Conservation (phyloP, 108 stramenopile species). For the Skeletonema grethae region DNA sequence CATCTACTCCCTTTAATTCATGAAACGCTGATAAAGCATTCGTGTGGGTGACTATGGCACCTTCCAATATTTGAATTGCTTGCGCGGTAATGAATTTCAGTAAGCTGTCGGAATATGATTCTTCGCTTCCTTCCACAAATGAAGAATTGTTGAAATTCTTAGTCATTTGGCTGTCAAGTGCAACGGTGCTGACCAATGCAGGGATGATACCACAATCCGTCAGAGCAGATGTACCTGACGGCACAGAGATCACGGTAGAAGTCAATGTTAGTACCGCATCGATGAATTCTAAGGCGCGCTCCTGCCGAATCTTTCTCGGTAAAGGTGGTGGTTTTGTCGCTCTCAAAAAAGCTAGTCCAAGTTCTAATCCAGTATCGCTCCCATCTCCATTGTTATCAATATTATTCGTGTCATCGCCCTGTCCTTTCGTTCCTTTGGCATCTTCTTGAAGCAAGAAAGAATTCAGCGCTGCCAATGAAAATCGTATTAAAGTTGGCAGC, state of each 20-base stretch:
- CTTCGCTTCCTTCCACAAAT: constrained; percentile 10
- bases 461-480: constrained; percentile 77
- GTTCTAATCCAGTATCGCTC: constrained; percentile 47
- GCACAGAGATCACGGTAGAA: constrained; percentile 81
- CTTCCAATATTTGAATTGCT: constrained; percentile 91
- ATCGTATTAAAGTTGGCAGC: constrained; percentile 89
- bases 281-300: constrained; percentile 76
- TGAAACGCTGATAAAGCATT: constrained; percentile 87
- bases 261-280: constrained; percentile 87
- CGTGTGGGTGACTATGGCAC: constrained; percentile 82
- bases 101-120: constrained; percentile 44
- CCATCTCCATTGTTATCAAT: constrained; percentile 1
- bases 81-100: constrained; percentile 81
- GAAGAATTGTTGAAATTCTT: neutral
- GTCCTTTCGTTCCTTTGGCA: constrained; percentile 12
- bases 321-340: constrained; percentile 65
- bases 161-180: constrained; percentile 50
- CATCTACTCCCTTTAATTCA: constrained; percentile 81
- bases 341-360: constrained; percentile 89
- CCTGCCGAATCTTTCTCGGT: constrained; percentile 52
- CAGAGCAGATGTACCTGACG: constrained; percentile 82
- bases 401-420: neutral
- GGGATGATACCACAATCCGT: constrained; percentile 94
- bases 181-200: constrained; percentile 80
- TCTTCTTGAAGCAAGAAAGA: constrained; percentile 43